A percentile compares a stretch with the other conserved stretches of the same genome.
These are phyloP conservation scores for Gnomoniopsis sp. DNA, from an alignment of 2,329 filamentous ascomycete genomes.

Conservation along the genomic window DNA sequence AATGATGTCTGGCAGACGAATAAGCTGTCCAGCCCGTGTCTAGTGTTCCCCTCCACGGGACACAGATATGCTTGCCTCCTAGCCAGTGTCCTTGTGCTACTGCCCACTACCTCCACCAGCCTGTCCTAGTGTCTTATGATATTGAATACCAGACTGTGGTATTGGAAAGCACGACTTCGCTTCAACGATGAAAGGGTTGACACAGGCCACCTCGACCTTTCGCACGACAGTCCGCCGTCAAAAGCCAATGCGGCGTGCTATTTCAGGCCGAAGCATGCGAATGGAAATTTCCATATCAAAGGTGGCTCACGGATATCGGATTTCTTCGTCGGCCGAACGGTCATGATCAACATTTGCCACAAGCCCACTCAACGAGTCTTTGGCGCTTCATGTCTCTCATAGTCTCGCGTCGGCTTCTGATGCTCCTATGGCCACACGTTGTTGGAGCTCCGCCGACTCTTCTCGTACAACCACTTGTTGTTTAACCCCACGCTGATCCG, in stretches of 20 bases:
- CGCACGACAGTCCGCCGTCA: no score
- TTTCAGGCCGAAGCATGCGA: no score
- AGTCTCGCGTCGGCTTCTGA: not conserved
- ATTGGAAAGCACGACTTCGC: not conserved
- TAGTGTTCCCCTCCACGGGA: not conserved
- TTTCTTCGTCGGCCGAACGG: no score
- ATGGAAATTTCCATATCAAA: no score
- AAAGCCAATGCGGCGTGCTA: no score
- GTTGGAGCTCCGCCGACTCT: constrained; percentile 57
- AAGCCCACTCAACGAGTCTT: not conserved
- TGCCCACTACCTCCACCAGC: not conserved
- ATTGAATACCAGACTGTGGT: not conserved
- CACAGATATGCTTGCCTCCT: not conserved
- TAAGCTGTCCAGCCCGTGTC: not conserved
- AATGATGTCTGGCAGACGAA: not conserved
- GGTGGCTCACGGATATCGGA: no score
- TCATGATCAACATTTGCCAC: not conserved
- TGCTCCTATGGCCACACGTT: constrained; percentile 32
- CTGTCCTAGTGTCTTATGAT: not conserved
- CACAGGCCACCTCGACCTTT: no score
- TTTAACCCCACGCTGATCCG: constrained; percentile 75
- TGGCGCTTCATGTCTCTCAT: not conserved
- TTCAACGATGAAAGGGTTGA: not conserved
- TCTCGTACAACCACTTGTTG: constrained; percentile 94
- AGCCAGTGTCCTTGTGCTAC: not conserved